These are phyloP conservation scores for Axilococcus clingmanii DNA, from an alignment of 139 green algal genomes.

Conservation along the genomic window DNA sequence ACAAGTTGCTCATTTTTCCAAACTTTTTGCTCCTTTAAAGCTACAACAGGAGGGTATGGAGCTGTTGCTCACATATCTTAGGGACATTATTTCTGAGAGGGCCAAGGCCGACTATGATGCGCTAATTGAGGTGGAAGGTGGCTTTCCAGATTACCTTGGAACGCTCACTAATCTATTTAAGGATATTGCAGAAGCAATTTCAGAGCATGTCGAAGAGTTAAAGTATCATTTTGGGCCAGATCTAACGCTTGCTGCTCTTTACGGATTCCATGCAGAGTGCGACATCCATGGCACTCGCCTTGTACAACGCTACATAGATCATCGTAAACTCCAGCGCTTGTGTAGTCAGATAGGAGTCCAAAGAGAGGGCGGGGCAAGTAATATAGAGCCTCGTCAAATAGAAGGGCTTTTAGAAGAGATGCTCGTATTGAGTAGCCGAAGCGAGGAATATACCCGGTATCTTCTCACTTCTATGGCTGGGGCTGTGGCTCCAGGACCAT, in stretches of 20 bases:
- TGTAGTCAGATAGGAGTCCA: constrained; percentile 40
- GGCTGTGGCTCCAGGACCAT: constrained; percentile 16
- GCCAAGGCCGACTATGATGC: constrained; percentile 44
- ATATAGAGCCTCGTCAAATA: constrained; percentile 45
- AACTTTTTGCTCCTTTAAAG: constrained; percentile 67
- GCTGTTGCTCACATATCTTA: constrained; percentile 49
- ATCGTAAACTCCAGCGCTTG: constrained; percentile 46
- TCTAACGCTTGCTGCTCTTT: constrained; percentile 14
- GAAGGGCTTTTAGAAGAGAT: constrained; percentile 71
- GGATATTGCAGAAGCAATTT: constrained; percentile 65
- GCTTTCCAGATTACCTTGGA: constrained; percentile 56
- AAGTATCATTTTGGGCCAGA: constrained; percentile 56
- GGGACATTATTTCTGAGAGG: constrained; percentile 24
- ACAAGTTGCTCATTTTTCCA: constrained; percentile 61
- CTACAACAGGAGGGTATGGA: constrained; percentile 60
- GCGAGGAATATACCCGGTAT: constrained; percentile 88
- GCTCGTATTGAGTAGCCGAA: constrained; percentile 61
- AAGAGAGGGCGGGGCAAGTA: constrained; percentile 12
- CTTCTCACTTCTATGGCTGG: constrained; percentile 60
- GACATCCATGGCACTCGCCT: constrained; percentile 53
- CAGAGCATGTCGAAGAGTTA: constrained; percentile 66
- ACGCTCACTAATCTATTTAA: constrained; percentile 69
- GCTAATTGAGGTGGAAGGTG: constrained; percentile 26
- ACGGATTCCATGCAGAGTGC: constrained; percentile 53
- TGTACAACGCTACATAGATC: constrained; percentile 66